Percentiles rank a stretch among this genome's conserved stretches.
phyloP scores from a whole-genome alignment of 345 rosid genomes.

The Euclidium syriacum region DNA sequence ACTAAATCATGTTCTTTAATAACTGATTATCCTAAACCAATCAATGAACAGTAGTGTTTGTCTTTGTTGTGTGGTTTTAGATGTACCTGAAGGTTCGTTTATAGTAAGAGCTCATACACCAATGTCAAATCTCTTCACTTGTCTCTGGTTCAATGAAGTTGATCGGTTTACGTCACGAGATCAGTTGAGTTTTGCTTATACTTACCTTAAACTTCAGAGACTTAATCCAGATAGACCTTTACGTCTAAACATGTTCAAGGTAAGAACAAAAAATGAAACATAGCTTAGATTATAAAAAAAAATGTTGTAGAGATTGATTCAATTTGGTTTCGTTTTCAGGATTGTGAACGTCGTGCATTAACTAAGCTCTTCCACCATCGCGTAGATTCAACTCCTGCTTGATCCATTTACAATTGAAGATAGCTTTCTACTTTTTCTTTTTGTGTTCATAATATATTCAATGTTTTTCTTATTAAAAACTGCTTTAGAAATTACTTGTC shows the following conservation, averaged over 20 bases:
- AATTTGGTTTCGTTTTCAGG: slow-evolving; percentile 44
- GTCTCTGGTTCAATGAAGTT: slow-evolving; percentile 95
- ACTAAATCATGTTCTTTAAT: too few species aligned
- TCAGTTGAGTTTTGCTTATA: slow-evolving; percentile 92
- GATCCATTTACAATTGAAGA: slow-evolving; percentile 35
- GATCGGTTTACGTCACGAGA: slow-evolving; percentile 87
- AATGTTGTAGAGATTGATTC: not conserved
- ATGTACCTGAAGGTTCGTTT: slow-evolving; percentile 97
- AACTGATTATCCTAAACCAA: too few species aligned
- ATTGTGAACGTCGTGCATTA: slow-evolving; percentile 75
- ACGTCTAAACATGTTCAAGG: slow-evolving; percentile 85
- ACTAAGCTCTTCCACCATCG: slow-evolving; percentile 67
- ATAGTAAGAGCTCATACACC: slow-evolving; percentile 85
- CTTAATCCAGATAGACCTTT: slow-evolving; percentile 64
- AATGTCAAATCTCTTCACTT: slow-evolving; percentile 91
- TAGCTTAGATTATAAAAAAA: not conserved
- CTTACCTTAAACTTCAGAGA: slow-evolving; percentile 78
- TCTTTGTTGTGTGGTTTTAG: slow-evolving; percentile 44
- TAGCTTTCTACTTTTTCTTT: not conserved
- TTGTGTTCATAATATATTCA: not conserved
- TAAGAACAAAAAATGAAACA: slow-evolving; percentile 5
- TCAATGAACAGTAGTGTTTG: too few species aligned
- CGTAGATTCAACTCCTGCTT: slow-evolving; percentile 30
- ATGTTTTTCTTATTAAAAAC: too few species aligned
- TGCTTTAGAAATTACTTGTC: too few species aligned